phyloP scores from a whole-genome alignment of 192 early-diverging fungal genomes.

The Coemansia sp. region DNA sequence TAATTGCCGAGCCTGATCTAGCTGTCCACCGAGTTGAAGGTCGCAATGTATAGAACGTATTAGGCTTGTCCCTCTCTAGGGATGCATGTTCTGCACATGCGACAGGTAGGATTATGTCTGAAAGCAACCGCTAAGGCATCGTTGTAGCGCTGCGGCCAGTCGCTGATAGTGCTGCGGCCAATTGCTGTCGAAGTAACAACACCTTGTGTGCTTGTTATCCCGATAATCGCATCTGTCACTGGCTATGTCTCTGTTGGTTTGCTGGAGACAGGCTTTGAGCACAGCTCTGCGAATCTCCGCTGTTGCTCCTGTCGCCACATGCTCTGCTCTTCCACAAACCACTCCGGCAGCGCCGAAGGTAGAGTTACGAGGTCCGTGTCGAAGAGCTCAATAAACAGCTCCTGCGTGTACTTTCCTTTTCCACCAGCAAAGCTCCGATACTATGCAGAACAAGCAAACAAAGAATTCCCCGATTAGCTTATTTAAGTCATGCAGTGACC shows the following conservation, averaged over 20 bases:
- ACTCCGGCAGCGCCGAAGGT: slow-evolving; percentile 70
- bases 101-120: neutral
- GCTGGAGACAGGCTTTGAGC: slow-evolving; percentile 6
- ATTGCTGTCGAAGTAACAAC: neutral
- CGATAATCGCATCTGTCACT: neutral
- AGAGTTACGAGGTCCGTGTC: slow-evolving; percentile 87
- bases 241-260: neutral
- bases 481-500: neutral
- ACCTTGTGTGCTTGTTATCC: neutral
- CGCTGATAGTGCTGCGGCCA: neutral
- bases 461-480: neutral
- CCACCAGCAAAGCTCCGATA: slow-evolving; percentile 92
- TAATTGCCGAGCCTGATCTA: neutral
- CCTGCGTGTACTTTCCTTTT: slow-evolving; percentile 81
- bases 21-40: neutral
- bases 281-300: slow-evolving; percentile 27
- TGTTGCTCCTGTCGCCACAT: slow-evolving; percentile 58
- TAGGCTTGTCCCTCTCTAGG: neutral
- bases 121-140: neutral
- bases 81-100: neutral
- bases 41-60: neutral
- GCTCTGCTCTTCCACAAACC: slow-evolving; percentile 72
- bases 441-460: slow-evolving; percentile 14
- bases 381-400: slow-evolving; percentile 96
- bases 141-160: neutral